Evolutionary conservation across 2,329 filamentous ascomycete species (phyloP), one percentile per base, ranked within the genome.

Genomic region (Xylariaceae sp.): DNA sequence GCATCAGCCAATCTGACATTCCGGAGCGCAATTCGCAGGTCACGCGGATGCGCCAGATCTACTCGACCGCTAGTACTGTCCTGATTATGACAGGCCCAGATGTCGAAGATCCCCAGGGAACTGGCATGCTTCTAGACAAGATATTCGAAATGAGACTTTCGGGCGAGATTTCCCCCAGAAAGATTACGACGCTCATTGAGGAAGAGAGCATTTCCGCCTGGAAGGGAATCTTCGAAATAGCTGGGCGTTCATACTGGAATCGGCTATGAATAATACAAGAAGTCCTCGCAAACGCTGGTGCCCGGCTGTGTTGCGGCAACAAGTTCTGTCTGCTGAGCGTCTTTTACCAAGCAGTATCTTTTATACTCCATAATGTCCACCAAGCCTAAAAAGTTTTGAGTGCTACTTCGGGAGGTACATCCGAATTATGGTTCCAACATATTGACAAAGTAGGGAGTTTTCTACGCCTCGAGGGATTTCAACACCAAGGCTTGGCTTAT

Each of bases 191-290:
- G 6, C 16, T 48, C 2, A 8, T 48, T 9, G 18, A 20, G 9
- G 35, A 27, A 18, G 23, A 11, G 18, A 30, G 23, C 26, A 20
- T 13, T 10, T 7, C 35, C 5, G 40, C 46, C 1, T 51, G 52
- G 52, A 20, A 50, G 7, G 47, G 33, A n/a, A 13, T 55, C 9
- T 32, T 21, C 32, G 47, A 55, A 6, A n/a, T 55, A 8, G 24
- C 42, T 32, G 23, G n/a, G 6, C 40, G 47, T 2, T 44, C 47
- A 3, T 51, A 51, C 16, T 55, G 52, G 52, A 3, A 23, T 15
- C 52, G 52, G 3, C 41, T 49, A 16, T 55, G 52, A 40, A 42
- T 55, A n/a, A 24, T 55, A 27, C 47, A 55, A 10, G 52, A 50
- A 13, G 20, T 55, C 7, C 13, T 42, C 11, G 46, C 46, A 1